These are phyloP conservation scores for Plectranthus barbatus DNA, from an alignment of 257 asterid species.

Conservation along the genomic window DNA sequence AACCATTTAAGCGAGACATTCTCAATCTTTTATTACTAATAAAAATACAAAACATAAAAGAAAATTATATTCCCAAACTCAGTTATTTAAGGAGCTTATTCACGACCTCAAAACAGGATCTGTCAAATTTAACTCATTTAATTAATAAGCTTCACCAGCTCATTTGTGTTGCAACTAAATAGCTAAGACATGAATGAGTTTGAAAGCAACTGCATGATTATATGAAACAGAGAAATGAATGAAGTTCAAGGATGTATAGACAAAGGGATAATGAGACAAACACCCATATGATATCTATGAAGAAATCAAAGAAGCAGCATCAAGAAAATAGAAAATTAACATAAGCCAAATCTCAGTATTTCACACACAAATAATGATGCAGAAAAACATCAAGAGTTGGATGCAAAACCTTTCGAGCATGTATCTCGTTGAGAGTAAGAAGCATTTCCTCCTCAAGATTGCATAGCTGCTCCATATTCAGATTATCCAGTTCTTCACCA, in stretches of 20 bases:
- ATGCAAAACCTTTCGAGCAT: constrained; percentile 6
- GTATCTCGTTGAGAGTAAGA: background rate
- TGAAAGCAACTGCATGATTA: background rate
- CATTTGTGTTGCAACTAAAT: background rate
- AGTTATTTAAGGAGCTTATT: too few relatives aligned
- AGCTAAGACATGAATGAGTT: background rate
- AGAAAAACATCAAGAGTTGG: background rate
- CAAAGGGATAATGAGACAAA: background rate
- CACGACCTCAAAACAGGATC: too few relatives aligned
- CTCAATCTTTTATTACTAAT: too few relatives aligned
- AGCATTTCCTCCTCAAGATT: constrained; percentile 14
- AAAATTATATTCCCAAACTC: too few relatives aligned
- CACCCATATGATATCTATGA: background rate
- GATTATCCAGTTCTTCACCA: constrained; percentile 5
- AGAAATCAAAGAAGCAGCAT: background rate
- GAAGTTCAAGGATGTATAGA: background rate
- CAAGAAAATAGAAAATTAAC: background rate
- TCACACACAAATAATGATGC: background rate
- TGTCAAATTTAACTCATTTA: too few relatives aligned
- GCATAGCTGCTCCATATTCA: constrained; percentile 9
- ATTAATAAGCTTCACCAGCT: too few relatives aligned
- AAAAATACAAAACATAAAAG: too few relatives aligned
- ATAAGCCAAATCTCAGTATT: background rate
- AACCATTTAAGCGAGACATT: too few relatives aligned
- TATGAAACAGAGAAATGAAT: too few relatives aligned